Conservation (phyloP, 2,329 filamentous ascomycete genomes). For the Diaporthe ilicicola region DNA sequence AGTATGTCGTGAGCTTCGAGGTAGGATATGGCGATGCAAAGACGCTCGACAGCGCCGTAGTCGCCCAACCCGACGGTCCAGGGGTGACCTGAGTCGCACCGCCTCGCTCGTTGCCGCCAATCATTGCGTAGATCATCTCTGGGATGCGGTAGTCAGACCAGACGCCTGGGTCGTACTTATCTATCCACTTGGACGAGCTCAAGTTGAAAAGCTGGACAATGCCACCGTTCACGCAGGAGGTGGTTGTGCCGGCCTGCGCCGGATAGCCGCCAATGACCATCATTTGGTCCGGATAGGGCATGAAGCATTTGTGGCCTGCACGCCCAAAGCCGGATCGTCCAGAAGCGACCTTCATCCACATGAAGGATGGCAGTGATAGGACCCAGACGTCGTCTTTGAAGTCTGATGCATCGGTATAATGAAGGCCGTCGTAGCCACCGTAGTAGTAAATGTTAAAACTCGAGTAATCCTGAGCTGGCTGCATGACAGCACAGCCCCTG, state of each 20-base stretch:
- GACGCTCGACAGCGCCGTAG: slow-evolving; percentile 55
- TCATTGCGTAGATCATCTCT: slow-evolving; percentile 65
- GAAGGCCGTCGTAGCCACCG: slow-evolving; percentile 73
- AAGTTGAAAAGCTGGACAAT: slow-evolving; percentile 77
- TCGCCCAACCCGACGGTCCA: slow-evolving; percentile 64
- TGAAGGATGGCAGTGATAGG: slow-evolving; percentile 81
- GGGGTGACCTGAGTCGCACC: slow-evolving; percentile 76
- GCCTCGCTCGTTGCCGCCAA: slow-evolving; percentile 73
- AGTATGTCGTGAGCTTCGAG: slow-evolving; percentile 65
- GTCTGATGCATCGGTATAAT: slow-evolving; percentile 38
- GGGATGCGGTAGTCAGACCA: slow-evolving; percentile 77
- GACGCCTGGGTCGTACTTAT: slow-evolving; percentile 71
- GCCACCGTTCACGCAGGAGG: slow-evolving; percentile 58
- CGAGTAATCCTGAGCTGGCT: slow-evolving; percentile 73
- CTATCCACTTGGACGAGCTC: slow-evolving; percentile 73
- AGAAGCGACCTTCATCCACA: slow-evolving; percentile 69
- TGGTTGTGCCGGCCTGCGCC: slow-evolving; percentile 38
- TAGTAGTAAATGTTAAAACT: slow-evolving; percentile 89
- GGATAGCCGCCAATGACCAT: slow-evolving; percentile 76
- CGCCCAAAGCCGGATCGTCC: slow-evolving; percentile 63
- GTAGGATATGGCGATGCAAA: slow-evolving; percentile 65
- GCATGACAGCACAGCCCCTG: slow-evolving; percentile 78
- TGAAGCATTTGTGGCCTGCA: slow-evolving; percentile 78
- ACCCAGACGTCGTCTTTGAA: slow-evolving; percentile 80
- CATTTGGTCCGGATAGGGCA: slow-evolving; percentile 82